Evolutionary conservation across 2,329 filamentous ascomycete species (phyloP), one percentile per base, ranked within the genome.

Genomic region (Colletotrichum falcatum): DNA sequence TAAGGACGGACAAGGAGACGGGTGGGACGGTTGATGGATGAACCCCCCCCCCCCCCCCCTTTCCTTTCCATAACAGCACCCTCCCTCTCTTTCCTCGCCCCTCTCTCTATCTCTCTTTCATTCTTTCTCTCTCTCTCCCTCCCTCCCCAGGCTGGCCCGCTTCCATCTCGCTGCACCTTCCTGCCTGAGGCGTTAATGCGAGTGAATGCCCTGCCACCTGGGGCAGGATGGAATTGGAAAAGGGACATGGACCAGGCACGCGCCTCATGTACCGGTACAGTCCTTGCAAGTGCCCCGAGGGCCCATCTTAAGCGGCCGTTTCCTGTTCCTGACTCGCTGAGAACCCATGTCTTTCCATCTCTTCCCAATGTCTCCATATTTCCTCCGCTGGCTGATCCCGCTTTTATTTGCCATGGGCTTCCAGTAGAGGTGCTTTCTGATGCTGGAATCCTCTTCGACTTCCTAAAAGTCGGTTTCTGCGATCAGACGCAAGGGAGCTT

Each of bases 311-410:
- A 65, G 70, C 66, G 53, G 66, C 70, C 66, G 70, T 64, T 65
- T 61, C 66, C 66, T 70, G 62, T 61, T 66, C 70, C 66, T 70
- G 70, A 72, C 70, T 72, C 70, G 66, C 62, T 62, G 59, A 68
- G 30, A 55, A 68, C 51, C 64, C 66, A 54, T 60, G 61, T 46
- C 54, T 65, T 48, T 39, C 61, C 66, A 58, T 60, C 46, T 44
- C 61, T 53, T 58, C 37, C 49, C 44, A 53, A 71, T 39, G 58
- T 23, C 58, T 11, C 64, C 64, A 68, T 53, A 44, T 56, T 46
- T 67, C 48, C 46, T 65, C 49, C 39, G 66, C 64, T 71, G 64
- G 64, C 58, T 33, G 30, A 71, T 71, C 46, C 68, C 68, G 68
- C 68, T 71, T 71, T 71, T 71, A 61, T 60, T 46, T 68, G 46